Conservation (phyloP, 2,329 filamentous ascomycete species). For the Penicillium psychrosexuale region DNA sequence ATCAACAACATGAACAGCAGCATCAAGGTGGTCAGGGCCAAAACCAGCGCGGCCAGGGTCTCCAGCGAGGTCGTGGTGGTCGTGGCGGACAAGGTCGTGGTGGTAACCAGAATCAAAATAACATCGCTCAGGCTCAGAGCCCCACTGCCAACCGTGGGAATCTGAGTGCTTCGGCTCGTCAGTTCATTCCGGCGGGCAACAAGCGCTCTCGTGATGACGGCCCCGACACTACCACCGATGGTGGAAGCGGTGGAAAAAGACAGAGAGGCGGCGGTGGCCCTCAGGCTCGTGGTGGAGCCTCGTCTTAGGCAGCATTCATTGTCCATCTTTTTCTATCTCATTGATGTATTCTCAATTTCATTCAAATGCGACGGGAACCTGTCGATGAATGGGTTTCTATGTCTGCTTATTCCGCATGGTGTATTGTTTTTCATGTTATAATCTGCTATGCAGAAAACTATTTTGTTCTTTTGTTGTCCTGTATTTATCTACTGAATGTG, state of each 20-base stretch:
- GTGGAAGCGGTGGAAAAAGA: constrained; percentile 45
- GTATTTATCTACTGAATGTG: constrained; percentile 26
- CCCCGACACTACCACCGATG: constrained; percentile 36
- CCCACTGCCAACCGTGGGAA: constrained; percentile 36
- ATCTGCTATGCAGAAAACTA: neutral
- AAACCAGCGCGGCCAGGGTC: constrained; percentile 36
- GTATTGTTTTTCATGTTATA: neutral
- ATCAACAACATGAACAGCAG: constrained; percentile 30
- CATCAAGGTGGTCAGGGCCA: constrained; percentile 18
- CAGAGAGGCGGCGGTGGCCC: constrained; percentile 44
- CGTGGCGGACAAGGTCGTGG: constrained; percentile 36
- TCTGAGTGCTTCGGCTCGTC: constrained; percentile 50
- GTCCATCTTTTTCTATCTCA: constrained; percentile 9
- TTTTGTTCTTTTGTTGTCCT: constrained; percentile 10
- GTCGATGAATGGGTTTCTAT: neutral
- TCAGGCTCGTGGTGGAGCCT: constrained; percentile 28
- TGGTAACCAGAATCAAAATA: constrained; percentile 37
- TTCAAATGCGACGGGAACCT: neutral
- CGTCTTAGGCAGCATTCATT: constrained; percentile 17
- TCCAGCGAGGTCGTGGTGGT: constrained; percentile 48
- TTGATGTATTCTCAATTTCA: constrained; percentile 10
- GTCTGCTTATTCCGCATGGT: neutral
- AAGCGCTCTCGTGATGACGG: constrained; percentile 57
- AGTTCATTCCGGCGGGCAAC: constrained; percentile 57
- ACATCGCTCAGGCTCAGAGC: constrained; percentile 23